Evolutionary conservation across 2,329 filamentous ascomycete genomes (phyloP).

Genomic region (Penicillium janthinellum): DNA sequence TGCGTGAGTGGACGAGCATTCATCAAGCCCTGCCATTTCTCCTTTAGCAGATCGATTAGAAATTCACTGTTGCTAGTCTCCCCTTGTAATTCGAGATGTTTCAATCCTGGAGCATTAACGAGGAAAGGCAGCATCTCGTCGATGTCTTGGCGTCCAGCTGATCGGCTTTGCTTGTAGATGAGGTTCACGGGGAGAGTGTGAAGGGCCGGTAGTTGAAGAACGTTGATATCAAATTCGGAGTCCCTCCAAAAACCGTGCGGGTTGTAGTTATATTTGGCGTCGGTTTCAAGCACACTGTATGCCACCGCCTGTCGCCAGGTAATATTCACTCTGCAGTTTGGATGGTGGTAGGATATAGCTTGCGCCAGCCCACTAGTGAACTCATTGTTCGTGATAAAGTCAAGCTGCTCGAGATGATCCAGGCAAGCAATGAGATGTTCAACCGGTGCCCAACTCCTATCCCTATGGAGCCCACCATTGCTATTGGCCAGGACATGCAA

Average conservation of each 20-base stretch:
- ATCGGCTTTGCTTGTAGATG: neutral
- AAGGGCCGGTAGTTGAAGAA: slow-evolving; percentile 4
- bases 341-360: slow-evolving; percentile 7
- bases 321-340: slow-evolving; percentile 7
- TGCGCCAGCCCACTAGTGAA: slow-evolving; percentile 2
- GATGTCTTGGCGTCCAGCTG: neutral
- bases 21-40: neutral
- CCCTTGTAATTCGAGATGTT: slow-evolving; percentile 6
- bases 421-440: neutral
- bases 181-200: slow-evolving; percentile 1
- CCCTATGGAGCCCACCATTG: too few species aligned
- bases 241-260: neutral
- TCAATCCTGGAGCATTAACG: slow-evolving; percentile 1
- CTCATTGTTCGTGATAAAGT: neutral
- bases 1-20: neutral
- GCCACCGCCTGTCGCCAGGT: neutral
- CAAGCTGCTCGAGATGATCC: neutral
- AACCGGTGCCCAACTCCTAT: too few species aligned
- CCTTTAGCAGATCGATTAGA: neutral
- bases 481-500: too few species aligned
- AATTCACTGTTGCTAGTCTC: too few species aligned
- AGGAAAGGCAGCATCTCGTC: slow-evolving; percentile 8
- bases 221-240: slow-evolving; percentile 6
- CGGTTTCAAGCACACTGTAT: neutral
- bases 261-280: neutral